Evolutionary conservation across 2,329 filamentous ascomycete species (phyloP), one percentile per base, ranked within the genome.

Genomic region (Chaetomiaceae sp.): DNA sequence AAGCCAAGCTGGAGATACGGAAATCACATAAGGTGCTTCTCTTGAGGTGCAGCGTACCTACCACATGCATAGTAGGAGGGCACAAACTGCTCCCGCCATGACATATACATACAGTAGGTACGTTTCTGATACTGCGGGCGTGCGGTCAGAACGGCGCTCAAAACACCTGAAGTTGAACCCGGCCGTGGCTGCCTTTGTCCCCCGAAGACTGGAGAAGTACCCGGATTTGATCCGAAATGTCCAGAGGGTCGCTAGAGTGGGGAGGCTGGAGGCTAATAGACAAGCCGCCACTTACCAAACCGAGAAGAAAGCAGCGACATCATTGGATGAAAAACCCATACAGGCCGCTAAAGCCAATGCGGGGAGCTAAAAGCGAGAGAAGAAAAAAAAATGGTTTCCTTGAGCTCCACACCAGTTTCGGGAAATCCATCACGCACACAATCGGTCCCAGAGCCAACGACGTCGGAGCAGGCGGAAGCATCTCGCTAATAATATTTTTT

Each of bases 391-490:
- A 27, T 27, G 25, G 25, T 27, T 5, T 27, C 25, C 48, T 36
- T 25, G 34, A 25, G 46, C 20, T 20, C 52, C 46, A 48, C 53
- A 43, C 43, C 27, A 44, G 40, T 41, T 51, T 52, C 37, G 34
- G 53, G 45, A 37, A 55, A 55, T 45, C 25, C 45, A 42, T 48
- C 48, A 52, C 48, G 45, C 53, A 55, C 53, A 44, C 49, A 30
- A 14, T 13, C 5, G 25, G 25, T 27, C 25, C 43, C 27, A 29
- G 23, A 14, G 21, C 21, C 36, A 40, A 44, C 36, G 23, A 36
- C 23, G 29, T 14, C 18, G 33, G 18, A 21, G 20, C 42, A 45
- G 32, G 20, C 43, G 21, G 30, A 34, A 29, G 29, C 36, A 27
- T n/a, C n/a, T n/a, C n/a, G 33, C 25, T 43, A 23, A 45, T 21